A percentile compares a stretch with the other conserved stretches of the same genome.
phyloP scores from a whole-genome alignment of 306 rosid genomes.

The Senna siamea region DNA sequence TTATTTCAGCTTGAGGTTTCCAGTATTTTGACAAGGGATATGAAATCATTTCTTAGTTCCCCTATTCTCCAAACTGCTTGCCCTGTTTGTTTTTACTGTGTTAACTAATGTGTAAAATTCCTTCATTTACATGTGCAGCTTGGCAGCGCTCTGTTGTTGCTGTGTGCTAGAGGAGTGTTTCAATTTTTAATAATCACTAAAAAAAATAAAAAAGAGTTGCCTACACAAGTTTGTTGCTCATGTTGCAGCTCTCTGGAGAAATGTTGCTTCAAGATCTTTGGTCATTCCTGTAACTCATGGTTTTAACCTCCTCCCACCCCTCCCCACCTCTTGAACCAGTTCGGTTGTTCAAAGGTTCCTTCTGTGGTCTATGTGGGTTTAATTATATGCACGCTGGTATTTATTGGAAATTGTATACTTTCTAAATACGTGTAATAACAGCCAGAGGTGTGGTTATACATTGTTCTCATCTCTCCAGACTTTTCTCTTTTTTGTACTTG shows the following conservation, averaged over 20 bases:
- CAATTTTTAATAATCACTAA: slow-evolving; percentile 44
- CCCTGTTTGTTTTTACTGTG: background rate
- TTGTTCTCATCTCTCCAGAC: slow-evolving; percentile 2
- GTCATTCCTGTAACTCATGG: background rate
- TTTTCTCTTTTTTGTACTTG: background rate
- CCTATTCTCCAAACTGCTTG: background rate
- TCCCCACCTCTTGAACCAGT: background rate
- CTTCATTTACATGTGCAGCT: slow-evolving; percentile 55
- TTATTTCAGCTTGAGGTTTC: slow-evolving; percentile 20
- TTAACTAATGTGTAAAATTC: slow-evolving; percentile 14
- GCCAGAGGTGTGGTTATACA: slow-evolving; percentile 26
- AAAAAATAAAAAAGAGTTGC: slow-evolving; percentile 8
- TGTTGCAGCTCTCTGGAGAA: slow-evolving; percentile 41
- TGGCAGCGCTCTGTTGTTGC: slow-evolving; percentile 86
- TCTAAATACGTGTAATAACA: slow-evolving; percentile 15
- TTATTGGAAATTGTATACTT: slow-evolving; percentile 31
- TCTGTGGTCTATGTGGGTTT: slow-evolving; percentile 26
- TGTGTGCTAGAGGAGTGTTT: slow-evolving; percentile 86
- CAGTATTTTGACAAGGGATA: background rate
- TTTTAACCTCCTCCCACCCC: slow-evolving; percentile 30
- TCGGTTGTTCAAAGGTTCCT: slow-evolving; percentile 37
- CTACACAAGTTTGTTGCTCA: slow-evolving; percentile 36
- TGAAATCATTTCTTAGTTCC: slow-evolving; percentile 22
- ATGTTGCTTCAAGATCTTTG: slow-evolving; percentile 37
- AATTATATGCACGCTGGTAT: slow-evolving; percentile 16